A percentile compares a stretch with the other conserved stretches of the same genome.
Evolutionary conservation across 257 asterid genomes (phyloP).

Genomic region (Solanum phureja): DNA sequence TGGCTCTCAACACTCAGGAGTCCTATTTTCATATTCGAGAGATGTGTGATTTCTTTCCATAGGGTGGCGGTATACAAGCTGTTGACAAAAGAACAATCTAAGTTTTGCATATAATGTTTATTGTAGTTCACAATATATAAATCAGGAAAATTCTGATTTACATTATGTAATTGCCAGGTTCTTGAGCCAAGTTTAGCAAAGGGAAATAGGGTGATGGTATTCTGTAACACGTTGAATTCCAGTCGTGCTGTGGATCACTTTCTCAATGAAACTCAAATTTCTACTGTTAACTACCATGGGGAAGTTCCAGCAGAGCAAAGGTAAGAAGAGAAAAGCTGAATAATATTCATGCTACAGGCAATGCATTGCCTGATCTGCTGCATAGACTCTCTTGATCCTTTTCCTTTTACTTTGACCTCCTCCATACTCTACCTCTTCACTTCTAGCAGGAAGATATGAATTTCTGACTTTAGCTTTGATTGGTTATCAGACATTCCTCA

Average conservation of each 20-base stretch:
- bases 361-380: not conserved
- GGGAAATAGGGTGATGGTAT: conserved; percentile 97
- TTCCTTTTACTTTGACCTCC: not conserved
- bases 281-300: conserved; percentile 96
- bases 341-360: not conserved
- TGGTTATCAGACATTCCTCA: not conserved
- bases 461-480: not conserved
- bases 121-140: not conserved
- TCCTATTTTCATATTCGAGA: not conserved
- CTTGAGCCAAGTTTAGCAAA: conserved; percentile 97
- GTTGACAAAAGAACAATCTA: not conserved
- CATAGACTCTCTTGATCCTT: not conserved
- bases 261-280: conserved; percentile 66
- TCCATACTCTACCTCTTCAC: not conserved
- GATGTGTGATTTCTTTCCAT: not conserved
- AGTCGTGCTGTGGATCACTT: conserved; percentile 98
- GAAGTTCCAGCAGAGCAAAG: conserved; percentile 97
- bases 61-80: not conserved
- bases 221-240: conserved; percentile 91
- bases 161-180: conserved; percentile 37
- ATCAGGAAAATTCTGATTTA: not conserved
- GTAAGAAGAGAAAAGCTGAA: conserved; percentile 23
- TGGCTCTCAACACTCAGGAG: not conserved
- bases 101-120: not conserved
- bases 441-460: not conserved